Evolutionary conservation across 768 basidiomycete species (phyloP).

Genomic region (Rhizopogon sp.): DNA sequence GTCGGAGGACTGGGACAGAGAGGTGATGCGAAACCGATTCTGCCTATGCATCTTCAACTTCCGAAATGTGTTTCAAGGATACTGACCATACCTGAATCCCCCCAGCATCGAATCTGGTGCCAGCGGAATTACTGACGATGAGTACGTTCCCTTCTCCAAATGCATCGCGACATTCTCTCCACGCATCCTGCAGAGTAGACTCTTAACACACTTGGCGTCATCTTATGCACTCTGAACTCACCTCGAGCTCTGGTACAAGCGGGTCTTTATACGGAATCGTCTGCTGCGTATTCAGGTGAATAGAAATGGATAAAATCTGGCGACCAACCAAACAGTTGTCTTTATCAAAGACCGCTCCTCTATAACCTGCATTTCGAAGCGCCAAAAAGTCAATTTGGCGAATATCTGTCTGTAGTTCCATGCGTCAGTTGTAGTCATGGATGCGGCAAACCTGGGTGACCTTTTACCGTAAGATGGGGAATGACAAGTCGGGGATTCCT

Average conservation of each 20-base stretch:
- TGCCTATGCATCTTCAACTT: slow-evolving; percentile 44
- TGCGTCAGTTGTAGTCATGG: slow-evolving; percentile 4
- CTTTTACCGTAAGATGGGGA: slow-evolving; percentile 62
- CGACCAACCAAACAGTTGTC: slow-evolving; percentile 87
- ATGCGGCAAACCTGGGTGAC: slow-evolving; percentile 30
- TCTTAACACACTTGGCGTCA: background rate
- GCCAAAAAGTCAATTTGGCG: slow-evolving; percentile 76
- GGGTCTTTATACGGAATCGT: slow-evolving; percentile 75
- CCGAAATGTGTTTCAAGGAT: background rate
- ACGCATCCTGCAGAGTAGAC: slow-evolving; percentile 50
- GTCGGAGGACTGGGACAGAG: slow-evolving; percentile 76
- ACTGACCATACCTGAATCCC: slow-evolving; percentile 65
- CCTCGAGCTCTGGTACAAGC: slow-evolving; percentile 73
- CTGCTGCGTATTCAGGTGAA: slow-evolving; percentile 32
- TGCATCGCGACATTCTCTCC: slow-evolving; percentile 62
- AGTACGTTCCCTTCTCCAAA: slow-evolving; percentile 81
- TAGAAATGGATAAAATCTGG: background rate
- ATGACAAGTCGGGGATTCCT: slow-evolving; percentile 62
- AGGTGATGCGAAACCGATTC: slow-evolving; percentile 81
- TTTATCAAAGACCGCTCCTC: slow-evolving; percentile 94
- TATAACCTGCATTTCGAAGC: slow-evolving; percentile 71
- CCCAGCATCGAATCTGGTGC: slow-evolving; percentile 70
- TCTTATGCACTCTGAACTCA: slow-evolving; percentile 24
- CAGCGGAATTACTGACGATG: slow-evolving; percentile 93
- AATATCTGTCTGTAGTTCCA: slow-evolving; percentile 63